Evolutionary conservation across 164 flowering plant genomes (phyloP).

Genomic region (Liriodendron chinense): DNA sequence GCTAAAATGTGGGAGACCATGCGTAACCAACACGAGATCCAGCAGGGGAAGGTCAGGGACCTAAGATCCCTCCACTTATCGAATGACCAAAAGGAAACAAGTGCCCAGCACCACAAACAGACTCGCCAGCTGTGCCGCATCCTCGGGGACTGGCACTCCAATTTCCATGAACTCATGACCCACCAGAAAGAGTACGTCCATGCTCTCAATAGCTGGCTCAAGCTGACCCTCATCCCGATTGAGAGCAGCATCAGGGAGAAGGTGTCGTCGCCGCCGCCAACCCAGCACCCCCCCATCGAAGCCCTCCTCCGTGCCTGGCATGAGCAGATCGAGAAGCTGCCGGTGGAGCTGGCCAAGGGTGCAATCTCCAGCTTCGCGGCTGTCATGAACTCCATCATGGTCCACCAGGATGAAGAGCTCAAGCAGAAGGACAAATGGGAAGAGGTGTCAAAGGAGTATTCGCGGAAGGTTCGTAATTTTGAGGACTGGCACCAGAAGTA

Average conservation of each 20-base stretch:
- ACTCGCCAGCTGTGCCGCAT: slow-evolving; percentile 52
- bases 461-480: slow-evolving; percentile 49
- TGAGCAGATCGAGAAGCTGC: slow-evolving; percentile 70
- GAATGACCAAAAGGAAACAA: slow-evolving; percentile 59
- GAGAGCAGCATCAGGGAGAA: slow-evolving; percentile 80
- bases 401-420: slow-evolving; percentile 74
- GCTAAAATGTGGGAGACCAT: slow-evolving; percentile 79
- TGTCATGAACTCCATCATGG: slow-evolving; percentile 51
- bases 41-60: slow-evolving; percentile 43
- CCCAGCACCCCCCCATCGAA: slow-evolving; percentile 59
- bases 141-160: slow-evolving; percentile 44
- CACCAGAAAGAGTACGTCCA: slow-evolving; percentile 66
- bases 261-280: slow-evolving; percentile 65
- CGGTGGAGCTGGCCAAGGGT: slow-evolving; percentile 59
- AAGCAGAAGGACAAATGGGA: slow-evolving; percentile 67
- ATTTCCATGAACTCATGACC: slow-evolving; percentile 56
- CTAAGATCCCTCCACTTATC: slow-evolving; percentile 54
- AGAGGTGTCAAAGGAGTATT: slow-evolving; percentile 59
- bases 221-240: slow-evolving; percentile 75
- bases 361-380: slow-evolving; percentile 70
- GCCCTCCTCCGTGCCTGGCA: slow-evolving; percentile 64
- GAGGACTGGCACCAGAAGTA: slow-evolving; percentile 75
- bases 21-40: slow-evolving; percentile 55
- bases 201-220: slow-evolving; percentile 70
- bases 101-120: slow-evolving; percentile 52